Base-by-base conservation (phyloP, 805 yeast species). In the Ogataea paradorogensis region DNA sequence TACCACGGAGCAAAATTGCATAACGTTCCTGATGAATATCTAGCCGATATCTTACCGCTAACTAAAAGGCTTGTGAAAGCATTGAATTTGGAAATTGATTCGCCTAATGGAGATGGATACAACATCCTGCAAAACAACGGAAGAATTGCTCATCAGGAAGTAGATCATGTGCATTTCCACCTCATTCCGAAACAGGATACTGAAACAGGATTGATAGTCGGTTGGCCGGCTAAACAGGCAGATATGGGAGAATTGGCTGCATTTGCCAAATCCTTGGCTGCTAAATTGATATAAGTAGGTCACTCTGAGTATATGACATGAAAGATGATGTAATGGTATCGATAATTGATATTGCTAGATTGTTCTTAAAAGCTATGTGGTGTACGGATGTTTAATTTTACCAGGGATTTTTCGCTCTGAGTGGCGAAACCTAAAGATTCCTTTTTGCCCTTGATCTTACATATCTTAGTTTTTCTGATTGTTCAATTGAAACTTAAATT, bases 111-210 rank as follows among this genome's bases (percentile, higher is more conserved):
- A 14, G 71, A 66, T 35, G 95, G 95, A 31, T 91, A 91, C 73
- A 91, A 91, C 59, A 61, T 91, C 15, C 69, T 91, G 50, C 98
- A 90, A 65, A 93, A 91, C 72, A 93, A 91, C 53, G 98, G 98
- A 35, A 69, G 86, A 59, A 81, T 90, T 57, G 99, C 98, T 9
- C 98, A 93, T 60, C 99, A 91, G 69, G 83, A 75, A 40, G 98
- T 93, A 42, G 93, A 85, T 52, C 99, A 91, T 61, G 97, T 93
- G 43, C 99, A 91, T 63, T 85, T 93, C 76, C 99, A 91, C 63
- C 78, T 91, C 62, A 91, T 91, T 59, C 99, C 99, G 35, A 91
- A 91, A 74, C 74, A 74, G 43, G 82, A 80, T 53, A 68, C 63
- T 2, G 73, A 74, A 28, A 70, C 90, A 14, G 99, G 99, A 1